Evolutionary conservation across 108 stramenopile genomes (phyloP).

Genomic region (Cyclotella baltica): DNA sequence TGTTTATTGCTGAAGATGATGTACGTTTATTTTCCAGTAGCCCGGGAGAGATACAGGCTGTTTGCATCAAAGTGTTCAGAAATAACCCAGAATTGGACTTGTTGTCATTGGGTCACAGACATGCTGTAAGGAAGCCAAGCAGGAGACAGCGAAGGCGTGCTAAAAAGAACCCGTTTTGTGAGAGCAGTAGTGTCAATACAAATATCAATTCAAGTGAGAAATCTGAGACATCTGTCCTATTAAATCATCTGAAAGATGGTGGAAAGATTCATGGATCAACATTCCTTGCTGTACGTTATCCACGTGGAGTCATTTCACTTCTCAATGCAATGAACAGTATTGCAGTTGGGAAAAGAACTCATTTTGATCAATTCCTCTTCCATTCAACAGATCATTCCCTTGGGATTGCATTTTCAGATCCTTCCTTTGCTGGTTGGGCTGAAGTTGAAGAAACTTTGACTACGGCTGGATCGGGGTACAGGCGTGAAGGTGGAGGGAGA

Average conservation of each 20-base stretch:
- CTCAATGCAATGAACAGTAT: constrained; percentile 20
- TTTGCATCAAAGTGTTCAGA: constrained; percentile 23
- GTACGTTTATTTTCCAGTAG: constrained; percentile 20
- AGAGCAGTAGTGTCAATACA: not conserved
- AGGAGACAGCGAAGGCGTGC: constrained; percentile 26
- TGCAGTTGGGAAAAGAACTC: constrained; percentile 35
- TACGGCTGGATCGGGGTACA: constrained; percentile 30
- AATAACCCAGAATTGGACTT: constrained; percentile 32
- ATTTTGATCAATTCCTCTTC: constrained; percentile 52
- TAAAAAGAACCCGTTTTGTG: not conserved
- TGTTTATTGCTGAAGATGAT: constrained; percentile 44
- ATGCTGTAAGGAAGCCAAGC: constrained; percentile 27
- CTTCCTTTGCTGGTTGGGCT: constrained; percentile 46
- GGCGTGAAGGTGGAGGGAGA: constrained; percentile 30
- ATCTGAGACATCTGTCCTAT: not conserved
- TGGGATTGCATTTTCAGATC: constrained; percentile 28
- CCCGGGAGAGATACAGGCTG: constrained; percentile 20
- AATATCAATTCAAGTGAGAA: not conserved
- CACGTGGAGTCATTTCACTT: constrained; percentile 29
- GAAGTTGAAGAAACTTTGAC: constrained; percentile 44
- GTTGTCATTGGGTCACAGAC: constrained; percentile 41
- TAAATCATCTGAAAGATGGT: constrained; percentile 28
- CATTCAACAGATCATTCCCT: constrained; percentile 32
- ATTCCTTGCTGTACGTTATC: constrained; percentile 34
- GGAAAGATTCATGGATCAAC: constrained; percentile 42